These are phyloP conservation scores for Byssothecium circinans DNA, from an alignment of 2,329 filamentous ascomycete species.

Conservation along the genomic window DNA sequence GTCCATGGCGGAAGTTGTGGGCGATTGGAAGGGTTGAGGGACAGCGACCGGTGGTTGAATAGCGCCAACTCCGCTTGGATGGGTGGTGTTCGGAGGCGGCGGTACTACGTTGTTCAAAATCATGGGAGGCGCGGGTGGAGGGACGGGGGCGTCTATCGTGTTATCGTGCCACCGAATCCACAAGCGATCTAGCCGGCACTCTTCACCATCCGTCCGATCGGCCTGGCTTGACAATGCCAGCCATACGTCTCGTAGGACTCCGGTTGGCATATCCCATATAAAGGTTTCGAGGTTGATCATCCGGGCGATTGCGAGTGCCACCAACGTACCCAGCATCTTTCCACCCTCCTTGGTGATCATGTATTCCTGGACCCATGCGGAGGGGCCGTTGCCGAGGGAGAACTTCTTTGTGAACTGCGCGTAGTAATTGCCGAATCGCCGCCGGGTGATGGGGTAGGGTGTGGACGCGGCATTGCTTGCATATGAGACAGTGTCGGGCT, in stretches of 20 bases:
- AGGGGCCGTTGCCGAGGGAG: constrained; percentile 78
- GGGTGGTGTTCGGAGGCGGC: constrained; percentile 42
- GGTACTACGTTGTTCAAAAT: constrained; percentile 41
- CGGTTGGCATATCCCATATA: constrained; percentile 88
- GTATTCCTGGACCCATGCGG: constrained; percentile 79
- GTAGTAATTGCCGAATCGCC: constrained; percentile 71
- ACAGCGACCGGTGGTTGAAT: constrained; percentile 37
- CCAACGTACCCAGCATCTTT: constrained; percentile 85
- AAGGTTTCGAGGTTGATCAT: constrained; percentile 84
- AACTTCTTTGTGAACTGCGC: constrained; percentile 80
- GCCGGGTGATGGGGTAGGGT: constrained; percentile 41
- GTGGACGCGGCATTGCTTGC: constrained; percentile 17
- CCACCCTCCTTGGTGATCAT: constrained; percentile 80
- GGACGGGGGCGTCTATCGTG: constrained; percentile 47
- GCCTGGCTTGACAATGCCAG: constrained; percentile 73
- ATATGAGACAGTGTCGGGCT: constrained; percentile 3
- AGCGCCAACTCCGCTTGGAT: constrained; percentile 38
- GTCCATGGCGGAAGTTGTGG: constrained; percentile 41
- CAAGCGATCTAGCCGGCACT: constrained; percentile 70
- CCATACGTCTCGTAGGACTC: constrained; percentile 79
- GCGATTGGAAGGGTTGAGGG: constrained; percentile 31
- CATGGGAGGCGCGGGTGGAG: constrained; percentile 43
- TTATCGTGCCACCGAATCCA: constrained; percentile 88
- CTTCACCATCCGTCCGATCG: constrained; percentile 60
- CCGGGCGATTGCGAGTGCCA: constrained; percentile 74